These are phyloP conservation scores for Neospermospora avenae DNA, from an alignment of 2,329 filamentous ascomycete genomes.

Conservation along the genomic window DNA sequence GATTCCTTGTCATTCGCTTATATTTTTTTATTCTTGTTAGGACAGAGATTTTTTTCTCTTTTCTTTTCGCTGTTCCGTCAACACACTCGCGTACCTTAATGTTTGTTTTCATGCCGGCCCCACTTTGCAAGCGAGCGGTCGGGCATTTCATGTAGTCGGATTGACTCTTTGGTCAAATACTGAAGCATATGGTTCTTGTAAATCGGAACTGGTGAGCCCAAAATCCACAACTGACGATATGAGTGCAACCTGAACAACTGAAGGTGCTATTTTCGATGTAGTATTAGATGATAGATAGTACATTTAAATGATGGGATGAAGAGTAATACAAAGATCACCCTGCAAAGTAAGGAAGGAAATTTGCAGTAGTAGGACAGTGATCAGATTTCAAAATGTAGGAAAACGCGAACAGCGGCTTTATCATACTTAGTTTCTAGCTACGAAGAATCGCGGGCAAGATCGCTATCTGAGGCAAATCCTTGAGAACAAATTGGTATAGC, in stretches of 20 bases:
- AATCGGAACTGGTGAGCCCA: conserved; percentile 6
- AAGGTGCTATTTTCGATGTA: conserved; percentile 15
- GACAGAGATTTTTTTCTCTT: too few relatives aligned
- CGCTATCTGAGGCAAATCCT: conserved; percentile 9
- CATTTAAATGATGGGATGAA: conserved; percentile 4
- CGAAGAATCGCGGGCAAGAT: conserved; percentile 2
- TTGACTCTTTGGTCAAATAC: conserved; percentile 16
- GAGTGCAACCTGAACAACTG: conserved; percentile 16
- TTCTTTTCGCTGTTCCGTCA: too few relatives aligned
- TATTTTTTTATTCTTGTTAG: too few relatives aligned
- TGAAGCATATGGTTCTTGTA: not conserved
- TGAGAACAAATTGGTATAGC: too few relatives aligned
- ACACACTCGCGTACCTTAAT: too few relatives aligned
- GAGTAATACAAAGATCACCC: conserved; percentile 5
- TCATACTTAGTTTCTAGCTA: not conserved
- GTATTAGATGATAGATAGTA: conserved; percentile 6
- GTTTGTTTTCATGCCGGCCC: too few relatives aligned
- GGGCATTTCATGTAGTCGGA: conserved; percentile 11
- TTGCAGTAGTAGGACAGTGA: conserved; percentile 1
- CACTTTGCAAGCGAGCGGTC: too few relatives aligned
- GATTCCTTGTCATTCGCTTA: too few relatives aligned
- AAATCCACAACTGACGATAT: conserved; percentile 8
- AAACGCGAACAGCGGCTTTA: not conserved
- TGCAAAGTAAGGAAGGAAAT: not conserved
- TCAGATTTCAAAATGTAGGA: conserved; percentile 9